phyloP scores from a whole-genome alignment of 371 early-diverging fungal species.

The Umbelopsis sp. region DNA sequence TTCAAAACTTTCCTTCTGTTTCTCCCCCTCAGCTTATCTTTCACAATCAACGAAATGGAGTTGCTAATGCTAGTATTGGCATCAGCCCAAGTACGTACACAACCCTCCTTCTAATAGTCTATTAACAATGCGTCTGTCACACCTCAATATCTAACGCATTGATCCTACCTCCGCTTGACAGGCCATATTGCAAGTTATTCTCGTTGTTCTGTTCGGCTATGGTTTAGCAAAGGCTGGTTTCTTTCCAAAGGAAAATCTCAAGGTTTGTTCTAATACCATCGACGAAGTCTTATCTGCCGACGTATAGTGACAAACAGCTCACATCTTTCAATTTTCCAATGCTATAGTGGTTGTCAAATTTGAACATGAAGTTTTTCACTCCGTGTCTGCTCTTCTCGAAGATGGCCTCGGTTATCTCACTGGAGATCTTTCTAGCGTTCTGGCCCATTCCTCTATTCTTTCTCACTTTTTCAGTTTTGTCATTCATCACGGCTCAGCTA shows the following conservation, averaged over 20 bases:
- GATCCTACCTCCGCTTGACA: constrained; percentile 22
- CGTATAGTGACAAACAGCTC: neutral
- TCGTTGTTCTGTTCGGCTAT: constrained; percentile 55
- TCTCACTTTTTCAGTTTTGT: constrained; percentile 45
- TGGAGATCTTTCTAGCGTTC: constrained; percentile 60
- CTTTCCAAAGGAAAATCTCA: constrained; percentile 55
- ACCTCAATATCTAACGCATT: neutral
- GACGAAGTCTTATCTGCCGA: neutral
- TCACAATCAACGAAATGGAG: neutral
- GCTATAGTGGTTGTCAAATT: constrained; percentile 61
- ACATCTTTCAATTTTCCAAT: neutral
- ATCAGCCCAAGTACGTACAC: neutral
- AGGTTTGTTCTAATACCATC: constrained; percentile 36
- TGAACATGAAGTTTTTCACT: constrained; percentile 70
- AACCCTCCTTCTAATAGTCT: neutral
- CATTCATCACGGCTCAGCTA: constrained; percentile 25
- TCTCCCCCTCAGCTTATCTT: neutral
- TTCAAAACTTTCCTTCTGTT: neutral
- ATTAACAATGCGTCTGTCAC: neutral
- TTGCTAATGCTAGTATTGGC: constrained; percentile 15
- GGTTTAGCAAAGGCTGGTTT: constrained; percentile 52
- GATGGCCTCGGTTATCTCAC: constrained; percentile 64
- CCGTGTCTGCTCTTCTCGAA: constrained; percentile 70
- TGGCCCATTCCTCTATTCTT: constrained; percentile 79
- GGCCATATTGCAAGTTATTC: constrained; percentile 67